Conservation (phyloP, 352 stramenopile genomes). For the Phytophthora boehmeriae region DNA sequence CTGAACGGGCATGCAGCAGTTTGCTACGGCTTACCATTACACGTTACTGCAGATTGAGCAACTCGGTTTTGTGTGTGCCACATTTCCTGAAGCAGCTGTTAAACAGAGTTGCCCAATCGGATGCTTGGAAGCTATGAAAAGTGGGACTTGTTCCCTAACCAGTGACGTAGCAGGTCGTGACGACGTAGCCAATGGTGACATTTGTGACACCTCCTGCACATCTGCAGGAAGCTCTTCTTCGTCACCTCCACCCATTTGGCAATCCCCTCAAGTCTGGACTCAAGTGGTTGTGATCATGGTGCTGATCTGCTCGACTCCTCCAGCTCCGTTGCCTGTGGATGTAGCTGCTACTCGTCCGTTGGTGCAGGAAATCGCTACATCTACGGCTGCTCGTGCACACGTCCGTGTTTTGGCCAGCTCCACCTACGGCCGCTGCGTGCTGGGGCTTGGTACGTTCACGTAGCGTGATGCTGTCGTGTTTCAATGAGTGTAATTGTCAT, state of each 20-base stretch:
- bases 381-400: constrained; percentile 33
- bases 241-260: constrained; percentile 21
- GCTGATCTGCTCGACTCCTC: constrained; percentile 34
- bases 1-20: constrained; percentile 96
- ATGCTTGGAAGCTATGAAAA: neutral
- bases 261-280: constrained; percentile 11
- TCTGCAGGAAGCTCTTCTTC: constrained; percentile 13
- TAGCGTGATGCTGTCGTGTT: neutral
- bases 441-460: constrained; percentile 70
- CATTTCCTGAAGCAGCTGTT: constrained; percentile 30
- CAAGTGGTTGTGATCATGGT: constrained; percentile 25
- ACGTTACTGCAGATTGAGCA: constrained; percentile 36
- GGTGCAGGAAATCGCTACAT: constrained; percentile 27
- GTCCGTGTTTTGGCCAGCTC: constrained; percentile 32
- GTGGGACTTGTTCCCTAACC: neutral
- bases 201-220: neutral
- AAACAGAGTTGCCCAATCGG: constrained; percentile 32
- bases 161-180: constrained; percentile 32
- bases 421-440: constrained; percentile 74
- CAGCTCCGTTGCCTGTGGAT: constrained; percentile 31
- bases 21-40: constrained; percentile 93
- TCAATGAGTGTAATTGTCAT: neutral
- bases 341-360: constrained; percentile 36
- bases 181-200: constrained; percentile 31
- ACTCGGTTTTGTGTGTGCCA: constrained; percentile 17